These are phyloP conservation scores for Venturia asperata DNA, from an alignment of 2,329 filamentous ascomycete genomes.

Conservation along the genomic window DNA sequence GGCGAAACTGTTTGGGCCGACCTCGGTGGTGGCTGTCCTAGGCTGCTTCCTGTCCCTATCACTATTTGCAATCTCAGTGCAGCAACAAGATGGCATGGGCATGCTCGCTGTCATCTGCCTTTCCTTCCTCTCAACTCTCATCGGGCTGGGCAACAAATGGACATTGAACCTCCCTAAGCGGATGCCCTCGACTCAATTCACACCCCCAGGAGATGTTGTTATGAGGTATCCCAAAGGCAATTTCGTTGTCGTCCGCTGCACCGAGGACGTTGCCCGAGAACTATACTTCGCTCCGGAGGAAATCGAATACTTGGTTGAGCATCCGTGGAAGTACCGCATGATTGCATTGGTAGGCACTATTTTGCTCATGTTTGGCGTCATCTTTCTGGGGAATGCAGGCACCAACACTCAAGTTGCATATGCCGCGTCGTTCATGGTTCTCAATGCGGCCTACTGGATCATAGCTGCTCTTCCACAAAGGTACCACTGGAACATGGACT, in stretches of 20 bases:
- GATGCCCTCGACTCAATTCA: conserved; percentile 25
- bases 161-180: conserved; percentile 35
- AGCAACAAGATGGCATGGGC: conserved; percentile 44
- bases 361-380: conserved; percentile 47
- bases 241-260: conserved; percentile 44
- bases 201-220: conserved; percentile 40
- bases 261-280: conserved; percentile 45
- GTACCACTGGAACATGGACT: conserved; percentile 43
- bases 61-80: conserved; percentile 40
- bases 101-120: conserved; percentile 42
- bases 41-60: conserved; percentile 39
- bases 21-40: conserved; percentile 40
- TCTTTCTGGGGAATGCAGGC: conserved; percentile 44
- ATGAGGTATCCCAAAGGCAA: conserved; percentile 46
- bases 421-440: conserved; percentile 44
- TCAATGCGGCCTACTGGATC: conserved; percentile 46
- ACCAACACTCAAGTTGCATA: conserved; percentile 43
- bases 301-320: conserved; percentile 40
- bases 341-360: conserved; percentile 45
- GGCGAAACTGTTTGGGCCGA: conserved; percentile 39
- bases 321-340: conserved; percentile 38
- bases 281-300: conserved; percentile 47
- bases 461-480: conserved; percentile 43
- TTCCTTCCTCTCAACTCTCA: conserved; percentile 43
- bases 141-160: conserved; percentile 46